Percentiles rank a stretch among this genome's conserved stretches.
Evolutionary conservation across 495 filamentous ascomycete species (phyloP).

Genomic region (Podospora pseudocomata): DNA sequence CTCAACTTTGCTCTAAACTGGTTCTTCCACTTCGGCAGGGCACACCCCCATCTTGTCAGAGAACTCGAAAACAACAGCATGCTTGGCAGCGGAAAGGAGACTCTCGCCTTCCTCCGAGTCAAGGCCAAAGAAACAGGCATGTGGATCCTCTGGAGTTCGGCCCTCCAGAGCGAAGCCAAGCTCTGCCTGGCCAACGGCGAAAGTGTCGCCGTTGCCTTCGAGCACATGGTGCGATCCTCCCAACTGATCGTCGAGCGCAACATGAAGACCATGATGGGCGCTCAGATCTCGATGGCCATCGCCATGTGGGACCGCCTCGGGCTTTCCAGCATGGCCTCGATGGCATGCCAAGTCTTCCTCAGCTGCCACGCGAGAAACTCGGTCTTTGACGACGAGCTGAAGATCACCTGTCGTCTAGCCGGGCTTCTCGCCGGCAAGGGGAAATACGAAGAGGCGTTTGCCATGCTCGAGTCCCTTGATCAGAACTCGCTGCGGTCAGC

Average conservation of each 20-base stretch:
- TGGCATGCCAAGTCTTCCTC: slow-evolving; percentile 72
- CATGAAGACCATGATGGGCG: slow-evolving; percentile 66
- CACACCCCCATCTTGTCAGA: slow-evolving; percentile 72
- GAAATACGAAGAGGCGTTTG: slow-evolving; percentile 66
- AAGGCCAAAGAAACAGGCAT: slow-evolving; percentile 87
- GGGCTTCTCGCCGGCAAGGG: slow-evolving; percentile 52
- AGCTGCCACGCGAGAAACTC: slow-evolving; percentile 62
- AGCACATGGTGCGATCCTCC: slow-evolving; percentile 74
- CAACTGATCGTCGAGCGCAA: slow-evolving; percentile 76
- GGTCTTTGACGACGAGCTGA: slow-evolving; percentile 75
- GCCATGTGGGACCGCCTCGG: slow-evolving; percentile 76
- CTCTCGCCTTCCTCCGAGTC: slow-evolving; percentile 74
- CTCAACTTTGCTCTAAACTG: slow-evolving; percentile 94
- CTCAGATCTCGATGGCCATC: slow-evolving; percentile 67
- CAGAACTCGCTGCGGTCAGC: slow-evolving; percentile 65
- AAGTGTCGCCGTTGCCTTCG: slow-evolving; percentile 69
- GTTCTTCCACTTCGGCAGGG: slow-evolving; percentile 91
- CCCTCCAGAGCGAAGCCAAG: slow-evolving; percentile 83
- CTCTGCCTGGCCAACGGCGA: slow-evolving; percentile 72
- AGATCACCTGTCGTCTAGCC: slow-evolving; percentile 49
- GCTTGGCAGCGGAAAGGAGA: slow-evolving; percentile 76
- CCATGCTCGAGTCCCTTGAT: slow-evolving; percentile 62
- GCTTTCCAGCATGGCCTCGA: slow-evolving; percentile 58
- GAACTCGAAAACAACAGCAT: slow-evolving; percentile 67
- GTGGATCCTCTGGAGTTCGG: slow-evolving; percentile 82